Conservation (phyloP, 176 grass and related monocot genomes). For the Musa schizocarpa region DNA sequence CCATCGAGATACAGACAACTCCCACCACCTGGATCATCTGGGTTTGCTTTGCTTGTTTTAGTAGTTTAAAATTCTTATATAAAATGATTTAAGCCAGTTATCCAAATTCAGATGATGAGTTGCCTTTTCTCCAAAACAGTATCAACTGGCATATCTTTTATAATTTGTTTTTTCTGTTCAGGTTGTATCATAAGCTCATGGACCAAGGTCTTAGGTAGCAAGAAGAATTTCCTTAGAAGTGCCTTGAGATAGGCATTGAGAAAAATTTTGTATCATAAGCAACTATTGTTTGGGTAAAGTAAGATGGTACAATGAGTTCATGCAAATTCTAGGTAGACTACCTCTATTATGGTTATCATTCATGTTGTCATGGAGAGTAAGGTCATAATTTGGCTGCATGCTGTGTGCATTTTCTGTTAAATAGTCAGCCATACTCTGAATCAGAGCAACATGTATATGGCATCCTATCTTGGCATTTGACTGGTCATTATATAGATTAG, state of each 20-base stretch:
- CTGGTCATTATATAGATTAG: neutral
- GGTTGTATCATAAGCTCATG: neutral
- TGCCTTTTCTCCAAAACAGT: neutral
- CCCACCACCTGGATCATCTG: neutral
- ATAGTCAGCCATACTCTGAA: neutral
- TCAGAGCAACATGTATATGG: neutral
- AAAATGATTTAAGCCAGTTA: neutral
- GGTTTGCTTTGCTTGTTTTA: neutral
- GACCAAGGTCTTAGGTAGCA: neutral
- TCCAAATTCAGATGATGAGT: neutral
- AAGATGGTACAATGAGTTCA: neutral
- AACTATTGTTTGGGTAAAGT: neutral
- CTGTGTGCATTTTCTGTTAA: neutral
- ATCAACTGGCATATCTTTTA: neutral
- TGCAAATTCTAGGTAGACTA: neutral
- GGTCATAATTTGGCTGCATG: neutral
- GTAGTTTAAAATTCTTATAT: neutral
- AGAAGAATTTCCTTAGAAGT: neutral
- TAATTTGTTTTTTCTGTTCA: neutral
- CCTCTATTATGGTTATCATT: too few species aligned
- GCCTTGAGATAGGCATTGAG: neutral
- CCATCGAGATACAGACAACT: neutral
- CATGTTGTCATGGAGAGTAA: neutral
- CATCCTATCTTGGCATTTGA: neutral
- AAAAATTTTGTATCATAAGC: neutral